Conservation (phyloP, 176 grass and related monocot genomes). For the Ananas comosus region DNA sequence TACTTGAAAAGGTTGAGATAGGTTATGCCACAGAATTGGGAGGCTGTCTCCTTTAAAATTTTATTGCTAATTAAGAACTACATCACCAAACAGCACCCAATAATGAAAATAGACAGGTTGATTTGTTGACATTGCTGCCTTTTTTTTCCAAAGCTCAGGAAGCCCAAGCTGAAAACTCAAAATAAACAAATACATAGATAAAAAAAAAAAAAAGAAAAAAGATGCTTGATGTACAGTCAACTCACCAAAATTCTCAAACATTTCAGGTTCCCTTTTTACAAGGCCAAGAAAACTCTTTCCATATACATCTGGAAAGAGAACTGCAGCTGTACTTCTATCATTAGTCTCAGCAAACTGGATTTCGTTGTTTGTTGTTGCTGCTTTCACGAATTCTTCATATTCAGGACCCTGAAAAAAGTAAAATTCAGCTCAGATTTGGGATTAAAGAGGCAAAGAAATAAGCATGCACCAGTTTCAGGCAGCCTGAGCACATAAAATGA, state of each 20-base stretch:
- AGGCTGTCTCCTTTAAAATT: not conserved
- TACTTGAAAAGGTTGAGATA: not conserved
- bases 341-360: slow-evolving; percentile 84
- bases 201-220: slow-evolving; percentile 6
- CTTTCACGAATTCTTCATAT: slow-evolving; percentile 68
- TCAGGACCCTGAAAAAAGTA: slow-evolving; percentile 48
- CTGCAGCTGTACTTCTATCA: slow-evolving; percentile 52
- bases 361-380: slow-evolving; percentile 51
- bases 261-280: slow-evolving; percentile 68
- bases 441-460: too few species aligned
- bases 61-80: not conserved
- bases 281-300: slow-evolving; percentile 70
- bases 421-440: not conserved
- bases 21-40: not conserved
- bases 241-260: slow-evolving; percentile 80
- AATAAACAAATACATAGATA: not conserved
- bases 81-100: not conserved
- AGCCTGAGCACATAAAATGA: too few species aligned
- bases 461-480: too few species aligned
- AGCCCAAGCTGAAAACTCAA: not conserved
- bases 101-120: not conserved
- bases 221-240: slow-evolving; percentile 1
- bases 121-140: not conserved
- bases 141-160: not conserved
- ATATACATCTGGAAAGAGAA: slow-evolving; percentile 58